Conservation (phyloP, 2,329 filamentous ascomycete genomes). For the Orbilia oligospora region DNA sequence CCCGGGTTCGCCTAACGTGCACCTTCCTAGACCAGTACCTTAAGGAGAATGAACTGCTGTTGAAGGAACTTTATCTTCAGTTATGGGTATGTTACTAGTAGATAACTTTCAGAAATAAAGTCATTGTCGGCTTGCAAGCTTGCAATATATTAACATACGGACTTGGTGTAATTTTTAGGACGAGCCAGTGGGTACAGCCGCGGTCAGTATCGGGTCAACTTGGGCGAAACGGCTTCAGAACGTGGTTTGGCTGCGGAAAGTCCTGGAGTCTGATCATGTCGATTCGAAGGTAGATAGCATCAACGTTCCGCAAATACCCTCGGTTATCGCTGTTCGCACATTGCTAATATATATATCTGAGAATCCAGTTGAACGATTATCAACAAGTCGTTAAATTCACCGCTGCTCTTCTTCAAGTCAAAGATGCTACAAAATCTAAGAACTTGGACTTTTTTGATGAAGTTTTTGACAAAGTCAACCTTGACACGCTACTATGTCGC, state of each 20-base stretch:
- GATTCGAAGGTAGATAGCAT: conserved; percentile 67
- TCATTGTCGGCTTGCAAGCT: not conserved
- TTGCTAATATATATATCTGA: conserved; percentile 3
- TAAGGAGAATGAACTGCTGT: conserved; percentile 73
- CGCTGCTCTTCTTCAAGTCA: conserved; percentile 68
- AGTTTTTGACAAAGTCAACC: conserved; percentile 71
- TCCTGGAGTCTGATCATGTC: conserved; percentile 68
- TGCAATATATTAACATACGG: no score
- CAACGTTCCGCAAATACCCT: not conserved
- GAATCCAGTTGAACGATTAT: conserved; percentile 68
- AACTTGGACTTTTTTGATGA: conserved; percentile 69
- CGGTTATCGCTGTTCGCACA: no score
- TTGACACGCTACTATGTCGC: conserved; percentile 75
- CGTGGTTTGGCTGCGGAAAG: conserved; percentile 67
- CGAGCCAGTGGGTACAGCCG: conserved; percentile 37
- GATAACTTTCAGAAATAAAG: conserved; percentile 16
- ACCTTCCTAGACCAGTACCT: conserved; percentile 72
- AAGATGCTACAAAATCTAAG: conserved; percentile 69
- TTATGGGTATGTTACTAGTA: conserved; percentile 70
- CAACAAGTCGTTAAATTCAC: conserved; percentile 70
- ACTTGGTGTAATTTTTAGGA: no score
- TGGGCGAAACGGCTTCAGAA: conserved; percentile 67
- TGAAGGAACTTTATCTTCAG: conserved; percentile 75
- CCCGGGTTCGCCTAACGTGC: conserved; percentile 71
- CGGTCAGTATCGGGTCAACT: conserved; percentile 20